phyloP scores from a whole-genome alignment of 2,329 filamentous ascomycete genomes.

The Knufia fluminis region DNA sequence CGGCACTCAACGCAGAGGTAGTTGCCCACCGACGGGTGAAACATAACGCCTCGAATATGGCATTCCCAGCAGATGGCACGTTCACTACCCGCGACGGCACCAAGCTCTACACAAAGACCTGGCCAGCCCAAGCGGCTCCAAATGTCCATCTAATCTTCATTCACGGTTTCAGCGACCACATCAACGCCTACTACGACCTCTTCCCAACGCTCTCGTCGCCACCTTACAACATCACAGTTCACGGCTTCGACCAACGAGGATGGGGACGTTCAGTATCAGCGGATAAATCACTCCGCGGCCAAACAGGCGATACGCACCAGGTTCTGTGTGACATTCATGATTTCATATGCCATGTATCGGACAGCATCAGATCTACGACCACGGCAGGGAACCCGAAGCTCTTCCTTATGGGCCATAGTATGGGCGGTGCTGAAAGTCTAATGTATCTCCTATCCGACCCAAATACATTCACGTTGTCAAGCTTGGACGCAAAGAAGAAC shows the following conservation, averaged over 20 bases:
- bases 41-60: conserved; percentile 22
- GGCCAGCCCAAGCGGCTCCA: conserved; percentile 36
- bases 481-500: conserved; percentile 44
- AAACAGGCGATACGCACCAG: conserved; percentile 61
- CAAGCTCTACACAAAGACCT: conserved; percentile 53
- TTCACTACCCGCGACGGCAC: conserved; percentile 44
- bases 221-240: conserved; percentile 61
- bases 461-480: conserved; percentile 41
- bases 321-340: conserved; percentile 72
- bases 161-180: conserved; percentile 58
- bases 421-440: conserved; percentile 75
- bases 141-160: conserved; percentile 67
- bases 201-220: conserved; percentile 57
- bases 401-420: conserved; percentile 83
- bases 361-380: conserved; percentile 25
- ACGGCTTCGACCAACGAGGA: conserved; percentile 75
- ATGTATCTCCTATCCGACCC: conserved; percentile 40
- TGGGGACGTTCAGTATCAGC: conserved; percentile 65
- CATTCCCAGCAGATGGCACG: conserved; percentile 42
- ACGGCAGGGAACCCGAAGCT: conserved; percentile 34
- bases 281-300: conserved; percentile 46
- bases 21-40: no score
- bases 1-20: no score
- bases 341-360: conserved; percentile 54
- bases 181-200: conserved; percentile 65